Percentiles rank a stretch among this genome's conserved stretches.
These are phyloP conservation scores for Pelargonium hybrid DNA, from an alignment of 441 rosid species.

Conservation along the genomic window DNA sequence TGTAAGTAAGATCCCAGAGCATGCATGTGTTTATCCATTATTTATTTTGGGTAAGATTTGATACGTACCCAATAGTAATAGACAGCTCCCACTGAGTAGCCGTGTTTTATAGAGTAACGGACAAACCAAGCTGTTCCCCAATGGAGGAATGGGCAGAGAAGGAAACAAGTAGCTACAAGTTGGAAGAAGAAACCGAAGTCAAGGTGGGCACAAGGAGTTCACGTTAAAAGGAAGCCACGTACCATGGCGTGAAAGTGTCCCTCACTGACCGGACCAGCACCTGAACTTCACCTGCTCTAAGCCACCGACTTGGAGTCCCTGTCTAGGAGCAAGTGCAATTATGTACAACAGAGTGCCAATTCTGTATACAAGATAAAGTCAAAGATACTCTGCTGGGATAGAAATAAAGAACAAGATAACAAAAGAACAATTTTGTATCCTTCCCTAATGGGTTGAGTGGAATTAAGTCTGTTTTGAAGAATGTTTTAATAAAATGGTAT, in stretches of 20 bases:
- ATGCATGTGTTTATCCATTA: too few relatives aligned
- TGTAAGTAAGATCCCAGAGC: too few relatives aligned
- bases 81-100: too few relatives aligned
- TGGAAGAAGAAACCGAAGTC: not conserved
- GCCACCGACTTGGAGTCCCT: not conserved
- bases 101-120: too few relatives aligned
- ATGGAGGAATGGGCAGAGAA: not conserved
- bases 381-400: not conserved
- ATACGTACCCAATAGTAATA: too few relatives aligned
- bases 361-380: not conserved
- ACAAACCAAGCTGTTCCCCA: not conserved
- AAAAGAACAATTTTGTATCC: not conserved
- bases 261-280: slow-evolving; percentile 1
- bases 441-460: not conserved
- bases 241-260: slow-evolving; percentile 1
- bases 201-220: not conserved
- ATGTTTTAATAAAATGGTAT: too few relatives aligned
- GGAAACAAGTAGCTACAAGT: not conserved
- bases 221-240: not conserved
- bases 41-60: too few relatives aligned
- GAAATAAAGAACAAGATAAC: not conserved
- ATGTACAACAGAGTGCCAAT: not conserved
- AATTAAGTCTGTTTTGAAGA: not conserved
- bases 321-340: slow-evolving; percentile 2
- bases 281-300: not conserved